phyloP scores from a whole-genome alignment of 306 rosid species.

The Acacia melanoxylon region DNA sequence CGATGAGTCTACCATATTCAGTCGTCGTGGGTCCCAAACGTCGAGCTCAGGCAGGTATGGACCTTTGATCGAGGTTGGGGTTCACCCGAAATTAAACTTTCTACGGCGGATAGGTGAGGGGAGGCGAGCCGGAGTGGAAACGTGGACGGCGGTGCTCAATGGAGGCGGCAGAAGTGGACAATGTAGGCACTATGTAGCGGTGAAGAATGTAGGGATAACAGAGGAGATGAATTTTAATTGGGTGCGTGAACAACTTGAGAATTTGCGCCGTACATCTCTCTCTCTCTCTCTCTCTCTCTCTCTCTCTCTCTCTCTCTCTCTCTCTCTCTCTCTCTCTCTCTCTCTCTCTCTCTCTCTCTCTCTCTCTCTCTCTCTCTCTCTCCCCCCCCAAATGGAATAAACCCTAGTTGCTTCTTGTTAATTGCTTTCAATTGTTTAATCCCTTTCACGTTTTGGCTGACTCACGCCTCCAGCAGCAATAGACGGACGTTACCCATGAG shows the following conservation, averaged over 20 bases:
- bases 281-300: no score
- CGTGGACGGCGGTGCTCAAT: slow-evolving; percentile 80
- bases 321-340: no score
- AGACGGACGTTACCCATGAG: no score
- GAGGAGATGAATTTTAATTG: slow-evolving; percentile 76
- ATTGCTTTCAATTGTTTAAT: no score
- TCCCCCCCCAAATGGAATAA: no score
- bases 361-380: no score
- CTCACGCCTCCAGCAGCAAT: no score
- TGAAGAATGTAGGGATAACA: slow-evolving; percentile 68
- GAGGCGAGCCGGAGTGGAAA: slow-evolving; percentile 72
- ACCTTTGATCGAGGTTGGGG: slow-evolving; percentile 81
- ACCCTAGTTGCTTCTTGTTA: no score
- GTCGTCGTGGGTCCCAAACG: slow-evolving; percentile 56
- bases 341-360: no score
- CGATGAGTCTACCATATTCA: slow-evolving; percentile 40
- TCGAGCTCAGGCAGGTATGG: slow-evolving; percentile 83
- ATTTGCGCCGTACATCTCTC: slow-evolving; percentile 83
- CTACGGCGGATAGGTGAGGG: slow-evolving; percentile 74
- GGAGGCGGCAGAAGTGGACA: slow-evolving; percentile 44
- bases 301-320: no score
- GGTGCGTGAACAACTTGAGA: slow-evolving; percentile 76
- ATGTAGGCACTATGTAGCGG: slow-evolving; percentile 79
- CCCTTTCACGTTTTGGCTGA: no score
- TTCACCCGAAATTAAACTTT: slow-evolving; percentile 72